Evolutionary conservation across 495 filamentous ascomycete species (phyloP).

Genomic region (Parathielavia hyrcaniae): DNA sequence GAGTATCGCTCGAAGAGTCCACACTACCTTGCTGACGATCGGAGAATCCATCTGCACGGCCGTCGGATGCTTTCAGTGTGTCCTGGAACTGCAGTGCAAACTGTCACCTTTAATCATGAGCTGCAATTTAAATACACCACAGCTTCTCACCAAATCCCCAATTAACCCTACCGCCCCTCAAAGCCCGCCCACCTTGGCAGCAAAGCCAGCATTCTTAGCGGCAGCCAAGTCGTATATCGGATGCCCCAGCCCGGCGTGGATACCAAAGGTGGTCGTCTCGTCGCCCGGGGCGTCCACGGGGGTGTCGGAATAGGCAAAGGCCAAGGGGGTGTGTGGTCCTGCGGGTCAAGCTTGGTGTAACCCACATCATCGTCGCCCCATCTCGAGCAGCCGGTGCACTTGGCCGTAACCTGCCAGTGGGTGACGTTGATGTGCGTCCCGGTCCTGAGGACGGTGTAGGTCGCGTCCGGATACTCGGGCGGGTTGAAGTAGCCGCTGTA

Average conservation of each 20-base stretch:
- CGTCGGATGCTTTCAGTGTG: no score
- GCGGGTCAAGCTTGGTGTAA: constrained; percentile 34
- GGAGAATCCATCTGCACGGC: no score
- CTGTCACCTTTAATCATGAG: no score
- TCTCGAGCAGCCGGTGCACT: constrained; percentile 39
- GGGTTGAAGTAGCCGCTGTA: constrained; percentile 43
- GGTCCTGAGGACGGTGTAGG: constrained; percentile 38
- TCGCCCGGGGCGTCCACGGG: constrained; percentile 35
- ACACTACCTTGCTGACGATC: no score
- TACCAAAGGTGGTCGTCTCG: constrained; percentile 35
- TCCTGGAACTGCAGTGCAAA: no score
- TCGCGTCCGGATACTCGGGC: constrained; percentile 29
- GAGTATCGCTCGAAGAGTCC: no score
- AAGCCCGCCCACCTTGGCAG: constrained; percentile 19
- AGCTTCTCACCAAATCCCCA: no score
- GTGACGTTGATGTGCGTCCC: constrained; percentile 42
- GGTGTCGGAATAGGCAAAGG: constrained; percentile 35
- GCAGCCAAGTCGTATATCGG: constrained; percentile 37
- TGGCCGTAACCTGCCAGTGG: constrained; percentile 42
- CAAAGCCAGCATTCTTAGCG: constrained; percentile 30
- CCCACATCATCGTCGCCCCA: constrained; percentile 43
- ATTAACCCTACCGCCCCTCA: no score
- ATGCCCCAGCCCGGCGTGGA: constrained; percentile 44
- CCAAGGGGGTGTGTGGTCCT: constrained; percentile 35
- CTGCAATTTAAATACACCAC: no score